Evolutionary conservation across 495 filamentous ascomycete genomes (phyloP), one percentile per base, ranked within the genome.

Genomic region (Annulohypoxylon maeteangense): DNA sequence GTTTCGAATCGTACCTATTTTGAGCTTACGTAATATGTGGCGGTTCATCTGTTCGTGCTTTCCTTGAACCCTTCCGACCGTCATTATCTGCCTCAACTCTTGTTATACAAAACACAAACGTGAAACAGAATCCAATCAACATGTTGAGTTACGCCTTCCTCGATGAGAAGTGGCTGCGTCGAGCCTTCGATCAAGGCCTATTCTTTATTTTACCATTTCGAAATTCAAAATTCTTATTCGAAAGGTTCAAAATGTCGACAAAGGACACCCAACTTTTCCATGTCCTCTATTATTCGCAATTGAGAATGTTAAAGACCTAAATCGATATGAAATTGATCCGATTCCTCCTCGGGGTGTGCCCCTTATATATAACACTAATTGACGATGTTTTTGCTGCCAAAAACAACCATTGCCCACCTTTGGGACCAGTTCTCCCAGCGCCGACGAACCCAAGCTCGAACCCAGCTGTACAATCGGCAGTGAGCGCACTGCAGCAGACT

Each of bases 341-440:
- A 27, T 14, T 14, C 32, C 44, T 59, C 20, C 32, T 58, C 22
- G 18, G 23, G 40, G 51, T 31, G 16, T 57, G 7, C 20, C 51
- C 29, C n/a, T 29, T 53, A 59, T 48, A 57, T 0, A 11, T 16
- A 22, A 11, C 10, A 22, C 16, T 48, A 4, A 3, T 50, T 11
- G 4, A 42, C 51, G 51, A 68, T 51, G 66, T 34, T 18, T 50
- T 53, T 22, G 66, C 57, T 2, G 48, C 51, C 16, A 62, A 68
- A 29, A 62, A 62, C 8, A 48, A 62, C 12, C 50, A 68, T 51
- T 68, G 66, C 22, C 58, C 68, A 16, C 68, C 68, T 16, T 12
- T 71, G 36, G 68, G 68, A 1, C 27, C 68, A 14, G 68, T 62
- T 7, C 56, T 71, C 16, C 68, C 68, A 27, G 68, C 40, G 6